phyloP scores from a whole-genome alignment of 257 asterid species.

The Solanum arcanum region DNA sequence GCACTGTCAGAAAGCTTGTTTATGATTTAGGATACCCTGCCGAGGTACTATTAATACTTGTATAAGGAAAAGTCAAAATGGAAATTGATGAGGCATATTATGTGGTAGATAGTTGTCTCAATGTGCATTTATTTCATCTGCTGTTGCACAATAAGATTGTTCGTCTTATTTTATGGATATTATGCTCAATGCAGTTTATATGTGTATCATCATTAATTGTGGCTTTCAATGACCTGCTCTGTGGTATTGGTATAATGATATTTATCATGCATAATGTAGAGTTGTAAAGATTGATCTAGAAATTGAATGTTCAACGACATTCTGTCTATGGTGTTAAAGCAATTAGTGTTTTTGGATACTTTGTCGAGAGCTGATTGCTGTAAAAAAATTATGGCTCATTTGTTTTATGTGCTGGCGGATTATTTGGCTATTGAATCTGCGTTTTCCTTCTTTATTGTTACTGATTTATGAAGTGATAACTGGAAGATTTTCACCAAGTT shows the following conservation, averaged over 20 bases:
- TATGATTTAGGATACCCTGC: slow-evolving; percentile 76
- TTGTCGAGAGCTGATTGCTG: not conserved
- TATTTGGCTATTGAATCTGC: not conserved
- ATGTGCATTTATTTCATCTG: not conserved
- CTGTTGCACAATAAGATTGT: not conserved
- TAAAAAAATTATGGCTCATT: not conserved
- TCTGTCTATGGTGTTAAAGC: not conserved
- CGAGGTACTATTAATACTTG: slow-evolving; percentile 38
- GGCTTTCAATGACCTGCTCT: not conserved
- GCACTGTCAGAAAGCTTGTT: slow-evolving; percentile 86
- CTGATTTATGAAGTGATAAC: not conserved
- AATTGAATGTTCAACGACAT: not conserved
- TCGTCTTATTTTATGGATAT: not conserved
- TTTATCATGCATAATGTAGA: not conserved
- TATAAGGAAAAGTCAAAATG: not conserved
- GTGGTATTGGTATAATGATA: not conserved
- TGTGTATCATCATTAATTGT: not conserved
- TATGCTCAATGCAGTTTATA: not conserved
- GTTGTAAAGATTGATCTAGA: not conserved
- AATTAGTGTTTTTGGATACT: not conserved
- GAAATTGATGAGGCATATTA: not conserved
- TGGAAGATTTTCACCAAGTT: slow-evolving; percentile 9
- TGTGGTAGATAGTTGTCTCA: not conserved
- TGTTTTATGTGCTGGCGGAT: not conserved
- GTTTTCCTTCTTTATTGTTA: not conserved